Evolutionary conservation across 257 asterid species (phyloP).

Genomic region (Petunia axillaris): DNA sequence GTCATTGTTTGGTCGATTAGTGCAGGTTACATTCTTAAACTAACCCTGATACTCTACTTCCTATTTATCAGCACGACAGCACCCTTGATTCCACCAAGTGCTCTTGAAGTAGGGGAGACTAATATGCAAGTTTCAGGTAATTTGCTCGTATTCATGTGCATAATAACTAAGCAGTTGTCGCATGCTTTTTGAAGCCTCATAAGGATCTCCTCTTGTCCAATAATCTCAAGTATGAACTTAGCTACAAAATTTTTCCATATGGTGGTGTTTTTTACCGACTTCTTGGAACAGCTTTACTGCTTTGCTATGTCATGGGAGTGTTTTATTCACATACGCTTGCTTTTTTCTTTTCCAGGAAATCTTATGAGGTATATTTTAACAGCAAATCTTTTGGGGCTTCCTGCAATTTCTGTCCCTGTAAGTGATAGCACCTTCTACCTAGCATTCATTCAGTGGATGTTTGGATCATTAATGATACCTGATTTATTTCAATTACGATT

Average conservation of each 20-base stretch:
- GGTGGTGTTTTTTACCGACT: background rate
- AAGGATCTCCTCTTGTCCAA: too few relatives aligned
- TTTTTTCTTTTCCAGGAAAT: constrained; percentile 52
- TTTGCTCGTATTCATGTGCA: background rate
- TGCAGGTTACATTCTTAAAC: background rate
- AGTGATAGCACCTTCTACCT: constrained; percentile 34
- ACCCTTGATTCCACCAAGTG: constrained; percentile 80
- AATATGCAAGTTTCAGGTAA: constrained; percentile 61
- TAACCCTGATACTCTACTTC: background rate
- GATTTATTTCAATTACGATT: background rate
- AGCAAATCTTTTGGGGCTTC: constrained; percentile 88
- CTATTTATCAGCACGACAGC: constrained; percentile 72
- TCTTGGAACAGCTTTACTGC: background rate
- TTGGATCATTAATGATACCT: background rate
- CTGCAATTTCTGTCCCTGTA: constrained; percentile 39
- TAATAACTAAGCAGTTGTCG: too few relatives aligned
- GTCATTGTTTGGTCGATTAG: background rate
- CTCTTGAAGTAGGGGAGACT: constrained; percentile 77
- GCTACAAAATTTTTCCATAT: too few relatives aligned
- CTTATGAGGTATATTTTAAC: constrained; percentile 74
- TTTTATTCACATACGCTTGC: background rate
- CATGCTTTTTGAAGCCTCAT: too few relatives aligned
- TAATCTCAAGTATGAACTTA: background rate
- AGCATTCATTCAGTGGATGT: too few relatives aligned
- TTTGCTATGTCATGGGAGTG: background rate